Evolutionary conservation across 164 flowering plant genomes (phyloP).

Genomic region (Aristolochia fimbriata): DNA sequence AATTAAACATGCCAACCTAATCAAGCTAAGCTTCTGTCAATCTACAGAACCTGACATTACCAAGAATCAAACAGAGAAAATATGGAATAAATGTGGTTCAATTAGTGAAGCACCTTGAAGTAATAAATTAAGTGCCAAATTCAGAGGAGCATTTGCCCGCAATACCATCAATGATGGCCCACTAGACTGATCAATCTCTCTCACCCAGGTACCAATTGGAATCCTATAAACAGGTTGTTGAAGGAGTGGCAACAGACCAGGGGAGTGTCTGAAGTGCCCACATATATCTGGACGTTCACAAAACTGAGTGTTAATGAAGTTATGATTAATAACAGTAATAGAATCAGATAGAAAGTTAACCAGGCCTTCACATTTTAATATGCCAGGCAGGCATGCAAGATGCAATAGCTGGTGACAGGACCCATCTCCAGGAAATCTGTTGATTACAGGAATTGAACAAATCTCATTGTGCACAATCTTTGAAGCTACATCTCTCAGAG

Average conservation of each 20-base stretch:
- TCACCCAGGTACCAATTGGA: constrained; percentile 28
- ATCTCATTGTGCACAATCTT: constrained; percentile 62
- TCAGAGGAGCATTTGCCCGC: constrained; percentile 18
- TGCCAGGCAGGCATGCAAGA: constrained; percentile 78
- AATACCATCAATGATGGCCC: constrained; percentile 12
- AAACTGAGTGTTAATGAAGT: not conserved
- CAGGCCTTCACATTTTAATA: constrained; percentile 34
- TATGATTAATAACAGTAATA: no score
- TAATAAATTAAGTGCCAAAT: constrained; percentile 20
- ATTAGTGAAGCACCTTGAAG: constrained; percentile 15
- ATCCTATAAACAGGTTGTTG: constrained; percentile 28
- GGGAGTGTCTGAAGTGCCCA: constrained; percentile 24
- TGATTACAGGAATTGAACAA: constrained; percentile 63
- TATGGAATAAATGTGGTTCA: not conserved
- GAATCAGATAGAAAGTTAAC: no score
- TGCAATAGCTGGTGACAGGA: constrained; percentile 68
- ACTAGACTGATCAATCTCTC: constrained; percentile 10
- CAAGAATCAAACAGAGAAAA: no score
- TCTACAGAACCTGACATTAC: no score
- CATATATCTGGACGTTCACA: constrained; percentile 23
- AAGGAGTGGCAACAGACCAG: constrained; percentile 20
- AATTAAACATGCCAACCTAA: no score
- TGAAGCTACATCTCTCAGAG: constrained; percentile 58
- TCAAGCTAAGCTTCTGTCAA: no score
- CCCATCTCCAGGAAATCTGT: constrained; percentile 33